Percentiles rank a stretch among this genome's conserved stretches.
Conservation (phyloP, 306 rosid genomes). For the Cicer cuneatum region DNA sequence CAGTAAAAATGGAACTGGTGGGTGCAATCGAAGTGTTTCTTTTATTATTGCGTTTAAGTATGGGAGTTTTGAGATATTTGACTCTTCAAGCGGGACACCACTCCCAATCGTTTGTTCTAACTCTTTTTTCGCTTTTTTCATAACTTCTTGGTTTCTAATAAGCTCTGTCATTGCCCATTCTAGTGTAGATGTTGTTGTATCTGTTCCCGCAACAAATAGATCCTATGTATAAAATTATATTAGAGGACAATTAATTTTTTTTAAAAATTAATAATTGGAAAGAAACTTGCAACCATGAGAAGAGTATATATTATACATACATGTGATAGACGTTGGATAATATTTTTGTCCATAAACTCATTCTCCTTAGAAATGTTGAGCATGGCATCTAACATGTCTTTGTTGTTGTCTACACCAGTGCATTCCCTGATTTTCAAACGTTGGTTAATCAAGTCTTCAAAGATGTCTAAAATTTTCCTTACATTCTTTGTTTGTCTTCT, state of each 20-base stretch:
- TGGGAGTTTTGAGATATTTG: slow-evolving; percentile 6
- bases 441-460: slow-evolving; percentile 23
- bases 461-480: slow-evolving; percentile 19
- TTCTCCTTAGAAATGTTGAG: slow-evolving; percentile 43
- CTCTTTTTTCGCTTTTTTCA: slow-evolving; percentile 34
- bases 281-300: neutral
- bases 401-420: neutral
- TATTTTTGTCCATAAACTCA: slow-evolving; percentile 33
- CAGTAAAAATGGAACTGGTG: slow-evolving; percentile 35
- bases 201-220: slow-evolving; percentile 43
- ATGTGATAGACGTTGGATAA: slow-evolving; percentile 40
- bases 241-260: no score
- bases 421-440: slow-evolving; percentile 23
- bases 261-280: no score
- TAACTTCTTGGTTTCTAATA: neutral
- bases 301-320: slow-evolving; percentile 24
- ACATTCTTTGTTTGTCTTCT: slow-evolving; percentile 32
- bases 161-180: slow-evolving; percentile 48
- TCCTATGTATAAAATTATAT: neutral
- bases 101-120: neutral
- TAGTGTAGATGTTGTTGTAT: slow-evolving; percentile 35
- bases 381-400: slow-evolving; percentile 44
- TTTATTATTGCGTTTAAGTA: slow-evolving; percentile 35
- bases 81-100: slow-evolving; percentile 26
- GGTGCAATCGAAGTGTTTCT: slow-evolving; percentile 41